Percentiles rank a stretch among this genome's conserved stretches.
phyloP scores from a whole-genome alignment of 345 rosid genomes.

The Arabis alpina region DNA sequence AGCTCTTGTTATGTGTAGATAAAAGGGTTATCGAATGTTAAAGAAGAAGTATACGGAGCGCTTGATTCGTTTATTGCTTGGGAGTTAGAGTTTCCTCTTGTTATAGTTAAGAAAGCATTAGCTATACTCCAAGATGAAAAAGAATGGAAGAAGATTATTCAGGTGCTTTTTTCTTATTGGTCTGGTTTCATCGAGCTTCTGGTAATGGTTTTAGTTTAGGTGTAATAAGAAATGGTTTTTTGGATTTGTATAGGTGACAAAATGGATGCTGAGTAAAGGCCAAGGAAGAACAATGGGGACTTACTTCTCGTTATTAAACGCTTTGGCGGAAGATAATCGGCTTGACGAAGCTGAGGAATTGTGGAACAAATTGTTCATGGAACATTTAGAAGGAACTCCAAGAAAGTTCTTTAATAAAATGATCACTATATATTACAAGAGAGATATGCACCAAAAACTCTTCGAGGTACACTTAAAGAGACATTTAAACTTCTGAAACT shows the following conservation, averaged over 20 bases:
- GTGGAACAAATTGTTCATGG: slow-evolving; percentile 74
- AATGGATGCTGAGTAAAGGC: slow-evolving; percentile 99
- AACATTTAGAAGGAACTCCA: slow-evolving; percentile 72
- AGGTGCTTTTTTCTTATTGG: slow-evolving; percentile 48
- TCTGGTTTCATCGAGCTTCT: background rate
- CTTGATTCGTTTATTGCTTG: slow-evolving; percentile 94
- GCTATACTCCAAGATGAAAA: slow-evolving; percentile 69
- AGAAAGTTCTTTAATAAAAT: slow-evolving; percentile 79
- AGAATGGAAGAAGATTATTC: slow-evolving; percentile 94
- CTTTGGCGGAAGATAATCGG: slow-evolving; percentile 81
- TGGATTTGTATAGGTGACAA: slow-evolving; percentile 60
- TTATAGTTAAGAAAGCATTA: slow-evolving; percentile 89
- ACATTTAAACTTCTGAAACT: background rate
- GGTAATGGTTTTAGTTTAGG: background rate
- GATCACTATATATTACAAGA: slow-evolving; percentile 69
- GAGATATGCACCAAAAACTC: slow-evolving; percentile 81
- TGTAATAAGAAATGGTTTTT: background rate
- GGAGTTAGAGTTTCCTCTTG: slow-evolving; percentile 92
- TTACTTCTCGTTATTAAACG: slow-evolving; percentile 75
- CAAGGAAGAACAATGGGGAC: slow-evolving; percentile 95
- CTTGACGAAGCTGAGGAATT: slow-evolving; percentile 91
- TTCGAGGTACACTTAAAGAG: slow-evolving; percentile 61
- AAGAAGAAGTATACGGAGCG: slow-evolving; percentile 94
- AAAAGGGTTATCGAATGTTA: slow-evolving; percentile 74
- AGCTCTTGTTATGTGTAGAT: slow-evolving; percentile 49